A percentile compares a stretch with the other conserved stretches of the same genome.
These are phyloP conservation scores for Microdochium trichocladiopsis DNA, from an alignment of 2,329 filamentous ascomycete genomes.

Conservation along the genomic window DNA sequence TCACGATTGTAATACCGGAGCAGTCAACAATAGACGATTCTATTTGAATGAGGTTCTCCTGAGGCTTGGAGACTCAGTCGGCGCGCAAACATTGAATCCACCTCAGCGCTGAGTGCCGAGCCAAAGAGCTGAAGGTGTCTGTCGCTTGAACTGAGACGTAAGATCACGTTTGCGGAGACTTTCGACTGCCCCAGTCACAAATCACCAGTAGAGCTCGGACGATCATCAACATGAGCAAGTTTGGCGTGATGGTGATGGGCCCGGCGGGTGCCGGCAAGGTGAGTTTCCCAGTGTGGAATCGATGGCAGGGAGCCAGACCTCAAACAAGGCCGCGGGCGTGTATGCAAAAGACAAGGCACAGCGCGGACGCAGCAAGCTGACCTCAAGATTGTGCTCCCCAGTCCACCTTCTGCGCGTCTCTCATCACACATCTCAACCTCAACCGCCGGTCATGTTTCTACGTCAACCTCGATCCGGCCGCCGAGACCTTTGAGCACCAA, in stretches of 20 bases:
- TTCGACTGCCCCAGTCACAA: no score
- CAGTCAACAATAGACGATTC: no score
- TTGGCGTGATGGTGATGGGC: slow-evolving; percentile 91
- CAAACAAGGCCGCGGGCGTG: not conserved
- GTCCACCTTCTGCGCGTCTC: slow-evolving; percentile 89
- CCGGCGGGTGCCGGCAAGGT: slow-evolving; percentile 92
- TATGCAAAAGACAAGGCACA: not conserved
- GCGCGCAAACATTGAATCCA: no score
- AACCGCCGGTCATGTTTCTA: slow-evolving; percentile 94
- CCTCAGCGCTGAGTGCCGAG: no score
- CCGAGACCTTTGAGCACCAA: slow-evolving; percentile 84
- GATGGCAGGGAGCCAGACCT: not conserved
- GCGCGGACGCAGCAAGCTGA: no score
- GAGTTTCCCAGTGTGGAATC: slow-evolving; percentile 12
- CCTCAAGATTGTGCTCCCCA: slow-evolving; percentile 22
- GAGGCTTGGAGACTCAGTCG: no score
- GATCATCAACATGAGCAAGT: slow-evolving; percentile 70
- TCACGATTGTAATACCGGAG: no score
- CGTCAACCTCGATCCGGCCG: slow-evolving; percentile 95
- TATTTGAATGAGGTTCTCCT: no score
- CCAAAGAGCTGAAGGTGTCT: no score
- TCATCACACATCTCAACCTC: slow-evolving; percentile 88
- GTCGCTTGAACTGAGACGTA: no score
- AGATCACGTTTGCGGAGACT: no score
- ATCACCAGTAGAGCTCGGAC: no score